Percentiles rank a stretch among this genome's conserved stretches.
These are phyloP conservation scores for Parathielavia hyrcaniae DNA, from an alignment of 495 filamentous ascomycete species.

Conservation along the genomic window DNA sequence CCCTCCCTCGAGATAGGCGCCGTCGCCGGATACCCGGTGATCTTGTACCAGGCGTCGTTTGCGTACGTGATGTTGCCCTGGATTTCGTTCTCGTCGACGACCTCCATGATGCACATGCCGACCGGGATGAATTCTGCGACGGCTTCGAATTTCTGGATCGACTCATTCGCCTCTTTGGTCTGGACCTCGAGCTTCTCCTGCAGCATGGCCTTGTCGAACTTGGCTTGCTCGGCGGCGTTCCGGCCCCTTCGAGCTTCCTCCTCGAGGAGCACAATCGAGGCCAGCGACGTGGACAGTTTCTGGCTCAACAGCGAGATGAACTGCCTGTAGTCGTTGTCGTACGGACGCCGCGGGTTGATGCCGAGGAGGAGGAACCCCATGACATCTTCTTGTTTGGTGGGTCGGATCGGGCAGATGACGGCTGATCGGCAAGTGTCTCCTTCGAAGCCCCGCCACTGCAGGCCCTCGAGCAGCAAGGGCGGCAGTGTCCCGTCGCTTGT, in stretches of 20 bases:
- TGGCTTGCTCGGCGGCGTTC: conserved; percentile 54
- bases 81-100: conserved; percentile 34
- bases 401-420: conserved; percentile 56
- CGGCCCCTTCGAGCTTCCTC: conserved; percentile 57
- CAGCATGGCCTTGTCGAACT: conserved; percentile 53
- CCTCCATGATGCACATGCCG: conserved; percentile 54
- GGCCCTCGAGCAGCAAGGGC: conserved; percentile 43
- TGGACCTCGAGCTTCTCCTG: conserved; percentile 54
- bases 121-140: conserved; percentile 64
- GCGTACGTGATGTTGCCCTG: conserved; percentile 55
- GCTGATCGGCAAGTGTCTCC: conserved; percentile 51
- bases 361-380: conserved; percentile 57
- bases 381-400: conserved; percentile 49
- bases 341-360: conserved; percentile 57
- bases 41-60: conserved; percentile 57
- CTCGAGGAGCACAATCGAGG: conserved; percentile 58
- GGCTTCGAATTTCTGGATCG: conserved; percentile 57
- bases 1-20: conserved; percentile 27
- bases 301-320: conserved; percentile 56
- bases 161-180: conserved; percentile 57
- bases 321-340: conserved; percentile 61
- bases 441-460: conserved; percentile 53
- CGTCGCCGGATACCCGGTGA: conserved; percentile 29
- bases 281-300: conserved; percentile 57
- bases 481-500: conserved; percentile 51